These are phyloP conservation scores for Sechiopsis laciniata DNA, from an alignment of 306 rosid genomes.

Conservation along the genomic window DNA sequence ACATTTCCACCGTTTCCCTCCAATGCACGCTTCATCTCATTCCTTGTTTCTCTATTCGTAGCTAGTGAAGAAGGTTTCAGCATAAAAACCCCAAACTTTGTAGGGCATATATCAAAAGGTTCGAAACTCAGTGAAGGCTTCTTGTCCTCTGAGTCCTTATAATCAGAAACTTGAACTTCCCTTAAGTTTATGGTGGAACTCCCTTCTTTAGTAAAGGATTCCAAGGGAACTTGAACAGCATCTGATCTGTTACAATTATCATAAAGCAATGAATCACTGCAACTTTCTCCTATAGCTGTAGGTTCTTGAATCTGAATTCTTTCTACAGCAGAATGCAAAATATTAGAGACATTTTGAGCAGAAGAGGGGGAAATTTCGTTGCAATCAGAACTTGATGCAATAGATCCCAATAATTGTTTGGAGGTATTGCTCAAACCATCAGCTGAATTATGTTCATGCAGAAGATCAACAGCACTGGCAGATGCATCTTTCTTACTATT, in stretches of 20 bases:
- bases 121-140: not conserved
- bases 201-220: not conserved
- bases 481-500: conserved; percentile 11
- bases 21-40: conserved; percentile 26
- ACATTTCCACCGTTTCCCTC: conserved; percentile 2
- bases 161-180: not conserved
- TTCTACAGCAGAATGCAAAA: conserved; percentile 5
- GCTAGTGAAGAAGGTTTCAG: conserved; percentile 35
- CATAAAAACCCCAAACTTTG: conserved; percentile 5
- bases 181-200: not conserved
- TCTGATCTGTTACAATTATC: conserved; percentile 11
- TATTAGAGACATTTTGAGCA: conserved; percentile 8
- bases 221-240: not conserved
- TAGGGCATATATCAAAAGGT: conserved; percentile 51
- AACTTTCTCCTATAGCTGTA: not conserved
- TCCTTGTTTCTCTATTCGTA: conserved; percentile 44
- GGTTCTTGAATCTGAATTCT: conserved; percentile 15
- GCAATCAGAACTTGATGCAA: too few species aligned
- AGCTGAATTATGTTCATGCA: not conserved
- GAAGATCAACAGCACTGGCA: not conserved
- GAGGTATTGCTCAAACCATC: conserved; percentile 1
- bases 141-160: conserved; percentile 11
- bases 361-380: not conserved
- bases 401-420: too few species aligned
- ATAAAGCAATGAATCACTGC: not conserved